A percentile compares a stretch with the other conserved stretches of the same genome.
Evolutionary conservation across 1,139 yeast genomes (phyloP).

Genomic region (Pneumocystis carinii): DNA sequence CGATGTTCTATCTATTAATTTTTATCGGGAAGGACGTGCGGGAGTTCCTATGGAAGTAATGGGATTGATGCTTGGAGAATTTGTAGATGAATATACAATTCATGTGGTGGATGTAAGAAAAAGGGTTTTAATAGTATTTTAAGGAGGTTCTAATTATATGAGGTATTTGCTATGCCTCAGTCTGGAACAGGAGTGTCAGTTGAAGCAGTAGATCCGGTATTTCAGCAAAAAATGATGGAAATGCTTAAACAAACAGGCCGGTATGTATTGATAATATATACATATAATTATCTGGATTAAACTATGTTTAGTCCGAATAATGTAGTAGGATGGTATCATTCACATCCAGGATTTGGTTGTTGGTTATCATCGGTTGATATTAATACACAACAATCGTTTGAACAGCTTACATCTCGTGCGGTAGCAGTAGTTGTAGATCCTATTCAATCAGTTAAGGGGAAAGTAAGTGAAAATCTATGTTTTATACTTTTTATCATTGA

Average conservation of each 20-base stretch:
- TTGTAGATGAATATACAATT: slow-evolving; percentile 92
- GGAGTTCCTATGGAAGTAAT: slow-evolving; percentile 99
- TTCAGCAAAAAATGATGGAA: slow-evolving; percentile 99
- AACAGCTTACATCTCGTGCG: slow-evolving; percentile 84
- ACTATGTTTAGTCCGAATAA: slow-evolving; percentile 59
- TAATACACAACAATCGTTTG: slow-evolving; percentile 93
- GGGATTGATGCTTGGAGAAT: slow-evolving; percentile 98
- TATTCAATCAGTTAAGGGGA: slow-evolving; percentile 94
- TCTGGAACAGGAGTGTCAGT: slow-evolving; percentile 97
- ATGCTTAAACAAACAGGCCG: slow-evolving; percentile 92
- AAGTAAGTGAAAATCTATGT: slow-evolving; percentile 29
- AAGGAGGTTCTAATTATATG: background rate
- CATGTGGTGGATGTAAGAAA: slow-evolving; percentile 52
- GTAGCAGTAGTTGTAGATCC: slow-evolving; percentile 98
- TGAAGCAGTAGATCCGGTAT: slow-evolving; percentile 97
- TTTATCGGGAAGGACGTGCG: slow-evolving; percentile 35
- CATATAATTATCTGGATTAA: background rate
- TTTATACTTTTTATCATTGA: background rate
- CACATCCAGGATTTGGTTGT: slow-evolving; percentile 99
- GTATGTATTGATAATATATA: slow-evolving; percentile 1
- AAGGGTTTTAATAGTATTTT: background rate
- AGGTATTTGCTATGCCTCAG: slow-evolving; percentile 13
- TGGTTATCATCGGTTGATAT: slow-evolving; percentile 97
- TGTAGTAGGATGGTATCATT: slow-evolving; percentile 99
- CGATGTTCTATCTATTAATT: slow-evolving; percentile 1